Evolutionary conservation across 2,329 filamentous ascomycete species (phyloP).

Genomic region (Cercospora berteroae): DNA sequence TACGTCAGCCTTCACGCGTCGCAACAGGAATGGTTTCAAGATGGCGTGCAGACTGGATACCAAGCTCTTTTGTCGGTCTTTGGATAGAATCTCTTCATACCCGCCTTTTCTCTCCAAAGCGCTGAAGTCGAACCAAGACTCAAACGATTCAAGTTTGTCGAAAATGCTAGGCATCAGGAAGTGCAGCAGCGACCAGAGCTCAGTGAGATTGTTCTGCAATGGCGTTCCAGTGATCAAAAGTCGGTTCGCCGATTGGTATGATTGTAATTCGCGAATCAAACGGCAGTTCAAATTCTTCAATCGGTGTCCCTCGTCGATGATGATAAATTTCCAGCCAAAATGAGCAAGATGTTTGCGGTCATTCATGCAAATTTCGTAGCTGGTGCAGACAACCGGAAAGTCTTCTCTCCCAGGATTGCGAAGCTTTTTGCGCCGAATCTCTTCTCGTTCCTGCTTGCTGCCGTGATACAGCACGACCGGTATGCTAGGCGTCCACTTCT

Average conservation of each 20-base stretch:
- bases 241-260: conserved; percentile 85
- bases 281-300: conserved; percentile 96
- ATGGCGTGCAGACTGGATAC: conserved; percentile 90
- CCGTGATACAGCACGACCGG: conserved; percentile 92
- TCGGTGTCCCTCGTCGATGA: conserved; percentile 95
- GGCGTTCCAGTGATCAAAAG: conserved; percentile 93
- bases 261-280: conserved; percentile 81
- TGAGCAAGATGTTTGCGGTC: conserved; percentile 78
- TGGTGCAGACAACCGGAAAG: conserved; percentile 91
- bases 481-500: conserved; percentile 83
- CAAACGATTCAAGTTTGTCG: conserved; percentile 87
- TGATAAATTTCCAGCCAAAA: conserved; percentile 95
- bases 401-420: conserved; percentile 65
- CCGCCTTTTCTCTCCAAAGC: conserved; percentile 80
- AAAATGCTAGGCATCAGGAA: conserved; percentile 93
- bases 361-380: conserved; percentile 92
- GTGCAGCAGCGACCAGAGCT: conserved; percentile 91
- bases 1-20: conserved; percentile 89
- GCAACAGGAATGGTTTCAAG: conserved; percentile 82
- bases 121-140: conserved; percentile 96
- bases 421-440: conserved; percentile 70
- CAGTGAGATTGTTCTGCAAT: conserved; percentile 90
- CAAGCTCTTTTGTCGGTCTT: conserved; percentile 72
- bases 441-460: conserved; percentile 70
- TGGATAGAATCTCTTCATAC: conserved; percentile 74